Base-by-base conservation (phyloP, 2,329 filamentous ascomycete species). In the Cladosporium sp. region DNA sequence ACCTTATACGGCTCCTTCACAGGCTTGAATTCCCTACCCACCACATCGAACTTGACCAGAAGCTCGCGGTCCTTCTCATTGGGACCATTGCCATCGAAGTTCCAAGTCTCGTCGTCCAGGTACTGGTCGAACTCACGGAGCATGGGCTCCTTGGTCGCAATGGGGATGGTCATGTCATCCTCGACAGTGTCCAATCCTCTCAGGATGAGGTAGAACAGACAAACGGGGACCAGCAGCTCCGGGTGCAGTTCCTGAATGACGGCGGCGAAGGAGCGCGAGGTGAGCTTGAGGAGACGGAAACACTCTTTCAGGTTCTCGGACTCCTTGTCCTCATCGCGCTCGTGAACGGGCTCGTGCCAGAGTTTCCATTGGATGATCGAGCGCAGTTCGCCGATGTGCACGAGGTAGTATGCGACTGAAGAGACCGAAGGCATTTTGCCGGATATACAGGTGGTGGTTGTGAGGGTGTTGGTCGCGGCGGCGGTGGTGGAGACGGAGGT, bases 161-260 rank as follows among this genome's bases (percentile, higher is more conserved):
- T 73, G 2, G 85, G 76, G 53, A 98, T 85, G 4, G 90, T 95
- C 83, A 96, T 97, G 70, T 98, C 93, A 76, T 98, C 93, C 72
- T 98, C 93, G 53, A 98, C 88, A n/a, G 93, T 98, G 70, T 98
- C 93, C 43, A 98, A 80, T 40, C 88, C 93, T 54, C 93, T 88
- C 49, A 98, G 78, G 47, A 89, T 81, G 22, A 98, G 81, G 74
- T 98, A 98, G 78, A 98, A 98, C 8, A 97, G 76, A 50, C 85
- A 83, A 39, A 97, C 79, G 19, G 93, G 90, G 35, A 96, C 81
- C 30, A 97, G 81, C 27, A 98, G 83, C 72, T 98, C 92, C 1
- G 90, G 90, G 66, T 96, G 91, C 38, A 98, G 80, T 72, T 98
- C 93, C 71, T 95, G 83, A 57, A 98, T 98, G 66, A 98, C 93